Conservation (phyloP, 192 early-diverging fungal species). For the Linderina pennispora region DNA sequence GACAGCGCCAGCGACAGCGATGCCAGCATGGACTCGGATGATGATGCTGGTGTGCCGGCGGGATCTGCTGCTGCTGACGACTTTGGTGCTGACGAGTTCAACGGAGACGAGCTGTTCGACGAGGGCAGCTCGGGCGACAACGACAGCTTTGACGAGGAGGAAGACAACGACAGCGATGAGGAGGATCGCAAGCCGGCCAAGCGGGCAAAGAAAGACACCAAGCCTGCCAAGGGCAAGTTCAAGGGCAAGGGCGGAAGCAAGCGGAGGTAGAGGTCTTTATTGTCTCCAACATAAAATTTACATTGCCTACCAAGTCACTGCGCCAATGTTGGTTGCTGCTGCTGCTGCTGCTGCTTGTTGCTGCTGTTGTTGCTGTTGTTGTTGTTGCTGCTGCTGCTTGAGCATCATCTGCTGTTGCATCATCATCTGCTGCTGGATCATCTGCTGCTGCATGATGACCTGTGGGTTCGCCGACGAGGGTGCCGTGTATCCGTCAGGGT, state of each 20-base stretch:
- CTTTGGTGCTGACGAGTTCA: constrained; percentile 36
- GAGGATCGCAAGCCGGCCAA: constrained; percentile 8
- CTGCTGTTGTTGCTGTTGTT: background rate
- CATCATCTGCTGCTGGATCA: background rate
- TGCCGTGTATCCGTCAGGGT: constrained; percentile 2
- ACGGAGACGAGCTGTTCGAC: constrained; percentile 5
- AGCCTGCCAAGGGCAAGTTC: constrained; percentile 1
- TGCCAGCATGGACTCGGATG: too few relatives aligned
- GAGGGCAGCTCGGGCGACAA: background rate
- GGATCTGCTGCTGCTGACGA: constrained; percentile 29
- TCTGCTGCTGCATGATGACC: background rate
- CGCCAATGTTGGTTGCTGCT: constrained; percentile 3
- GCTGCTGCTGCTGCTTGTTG: background rate
- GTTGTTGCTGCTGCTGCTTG: background rate
- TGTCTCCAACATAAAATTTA: background rate
- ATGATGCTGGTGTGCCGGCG: too few relatives aligned
- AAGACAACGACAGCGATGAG: constrained; percentile 8
- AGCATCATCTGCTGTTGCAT: background rate
- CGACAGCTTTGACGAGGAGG: constrained; percentile 14
- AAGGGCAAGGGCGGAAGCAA: constrained; percentile 1
- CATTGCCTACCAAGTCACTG: background rate
- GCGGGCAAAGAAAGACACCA: constrained; percentile 5
- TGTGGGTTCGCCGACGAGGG: background rate
- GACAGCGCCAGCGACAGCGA: constrained; percentile 35
- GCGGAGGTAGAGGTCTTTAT: background rate